A percentile compares a stretch with the other conserved stretches of the same genome.
Conservation (phyloP, 805 yeast genomes). For the Wickerhamomyces subpelliculosus region DNA sequence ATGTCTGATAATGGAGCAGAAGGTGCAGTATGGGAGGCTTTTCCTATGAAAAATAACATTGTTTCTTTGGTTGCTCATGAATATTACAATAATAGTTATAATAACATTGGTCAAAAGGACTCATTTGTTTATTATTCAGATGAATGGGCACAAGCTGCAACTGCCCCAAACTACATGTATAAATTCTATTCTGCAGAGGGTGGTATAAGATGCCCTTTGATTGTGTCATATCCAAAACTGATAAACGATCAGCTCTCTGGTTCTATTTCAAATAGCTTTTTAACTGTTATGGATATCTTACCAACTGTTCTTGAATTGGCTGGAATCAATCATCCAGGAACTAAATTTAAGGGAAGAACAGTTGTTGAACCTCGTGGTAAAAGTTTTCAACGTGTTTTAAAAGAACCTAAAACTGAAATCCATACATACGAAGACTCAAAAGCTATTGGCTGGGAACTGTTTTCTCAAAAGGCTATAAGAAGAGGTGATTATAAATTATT, state of each 20-base stretch:
- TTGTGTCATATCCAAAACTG: slow-evolving; percentile 37
- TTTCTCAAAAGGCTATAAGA: slow-evolving; percentile 50
- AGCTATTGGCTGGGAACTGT: slow-evolving; percentile 51
- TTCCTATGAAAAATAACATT: slow-evolving; percentile 33
- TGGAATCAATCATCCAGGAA: slow-evolving; percentile 36
- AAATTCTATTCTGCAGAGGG: slow-evolving; percentile 57
- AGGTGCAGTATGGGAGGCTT: slow-evolving; percentile 50
- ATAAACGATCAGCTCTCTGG: slow-evolving; percentile 21
- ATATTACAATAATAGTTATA: slow-evolving; percentile 35
- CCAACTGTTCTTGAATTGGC: slow-evolving; percentile 51
- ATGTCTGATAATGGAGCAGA: slow-evolving; percentile 65
- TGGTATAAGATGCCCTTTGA: slow-evolving; percentile 51
- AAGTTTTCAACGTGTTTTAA: slow-evolving; percentile 36
- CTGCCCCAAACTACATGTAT: slow-evolving; percentile 47
- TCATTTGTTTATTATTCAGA: slow-evolving; percentile 48
- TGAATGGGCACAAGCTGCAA: slow-evolving; percentile 58
- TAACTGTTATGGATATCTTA: slow-evolving; percentile 53
- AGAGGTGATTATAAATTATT: slow-evolving; percentile 42
- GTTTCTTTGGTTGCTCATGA: slow-evolving; percentile 9
- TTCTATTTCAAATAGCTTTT: slow-evolving; percentile 31
- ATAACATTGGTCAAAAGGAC: slow-evolving; percentile 41
- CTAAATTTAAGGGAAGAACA: slow-evolving; percentile 31
- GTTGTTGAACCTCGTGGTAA: slow-evolving; percentile 40
- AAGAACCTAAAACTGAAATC: slow-evolving; percentile 22
- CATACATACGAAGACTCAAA: slow-evolving; percentile 32